A percentile compares a stretch with the other conserved stretches of the same genome.
Conservation (phyloP, 2,329 filamentous ascomycete genomes). For the Scedosporium boydii region DNA sequence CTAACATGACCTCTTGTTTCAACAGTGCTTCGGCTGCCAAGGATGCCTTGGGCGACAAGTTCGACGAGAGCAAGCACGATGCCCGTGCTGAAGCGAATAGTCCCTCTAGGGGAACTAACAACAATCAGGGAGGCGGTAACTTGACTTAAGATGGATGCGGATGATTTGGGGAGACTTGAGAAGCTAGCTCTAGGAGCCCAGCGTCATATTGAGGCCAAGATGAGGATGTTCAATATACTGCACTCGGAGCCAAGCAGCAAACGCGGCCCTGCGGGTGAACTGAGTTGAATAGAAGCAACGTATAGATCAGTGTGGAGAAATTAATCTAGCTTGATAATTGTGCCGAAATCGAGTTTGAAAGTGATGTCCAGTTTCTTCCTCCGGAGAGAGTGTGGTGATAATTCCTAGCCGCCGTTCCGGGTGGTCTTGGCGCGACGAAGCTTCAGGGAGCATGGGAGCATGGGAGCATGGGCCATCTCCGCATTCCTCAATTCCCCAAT, state of each 20-base stretch:
- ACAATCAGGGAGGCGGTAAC: not conserved
- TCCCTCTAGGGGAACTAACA: conserved; percentile 15
- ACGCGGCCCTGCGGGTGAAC: not conserved
- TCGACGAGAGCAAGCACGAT: conserved; percentile 30
- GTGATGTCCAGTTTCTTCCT: not conserved
- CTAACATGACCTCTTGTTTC: not conserved
- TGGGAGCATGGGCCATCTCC: not conserved
- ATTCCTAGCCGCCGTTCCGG: too few species aligned
- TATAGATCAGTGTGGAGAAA: not conserved
- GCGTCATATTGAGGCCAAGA: not conserved
- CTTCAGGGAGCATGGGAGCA: not conserved
- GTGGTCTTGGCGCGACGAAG: not conserved
- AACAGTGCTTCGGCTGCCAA: conserved; percentile 34
- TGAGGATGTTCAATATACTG: not conserved
- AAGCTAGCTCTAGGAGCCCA: not conserved
- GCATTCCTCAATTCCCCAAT: not conserved
- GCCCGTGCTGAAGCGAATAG: conserved; percentile 33
- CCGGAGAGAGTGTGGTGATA: not conserved
- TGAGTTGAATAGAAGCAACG: too few species aligned
- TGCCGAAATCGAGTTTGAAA: not conserved
- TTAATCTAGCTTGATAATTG: not conserved
- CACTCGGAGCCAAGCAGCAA: not conserved
- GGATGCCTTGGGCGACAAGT: conserved; percentile 39
- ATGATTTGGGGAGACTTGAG: not conserved
- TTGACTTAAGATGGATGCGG: not conserved